A percentile compares a stretch with the other conserved stretches of the same genome.
phyloP scores from a whole-genome alignment of 441 rosid genomes.

The Pelargonium australe region DNA sequence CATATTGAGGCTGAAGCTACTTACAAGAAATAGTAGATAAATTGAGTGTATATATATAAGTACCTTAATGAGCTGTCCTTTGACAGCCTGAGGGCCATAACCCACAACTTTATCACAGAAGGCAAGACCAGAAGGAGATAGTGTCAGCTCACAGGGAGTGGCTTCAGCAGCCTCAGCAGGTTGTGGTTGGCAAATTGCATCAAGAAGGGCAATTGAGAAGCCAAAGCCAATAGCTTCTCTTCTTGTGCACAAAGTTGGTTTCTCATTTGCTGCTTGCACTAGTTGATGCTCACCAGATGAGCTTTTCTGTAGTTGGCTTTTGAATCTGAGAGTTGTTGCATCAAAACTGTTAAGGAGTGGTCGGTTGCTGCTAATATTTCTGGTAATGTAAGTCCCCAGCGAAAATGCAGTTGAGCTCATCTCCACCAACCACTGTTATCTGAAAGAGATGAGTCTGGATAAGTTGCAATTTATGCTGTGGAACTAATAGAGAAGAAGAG shows the following conservation, averaged over 20 bases:
- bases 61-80: constrained; percentile 85
- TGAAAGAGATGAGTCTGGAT: constrained; percentile 8
- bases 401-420: constrained; percentile 56
- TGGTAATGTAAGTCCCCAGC: constrained; percentile 33
- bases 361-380: constrained; percentile 18
- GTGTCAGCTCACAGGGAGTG: constrained; percentile 51
- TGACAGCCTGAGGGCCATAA: constrained; percentile 61
- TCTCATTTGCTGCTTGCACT: constrained; percentile 14
- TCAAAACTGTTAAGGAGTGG: constrained; percentile 11
- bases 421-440: constrained; percentile 22
- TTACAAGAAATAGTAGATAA: too few species aligned
- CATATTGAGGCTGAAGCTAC: background rate
- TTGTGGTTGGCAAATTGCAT: constrained; percentile 24
- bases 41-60: background rate
- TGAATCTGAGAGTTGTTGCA: constrained; percentile 19
- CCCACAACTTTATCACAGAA: constrained; percentile 78
- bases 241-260: constrained; percentile 26
- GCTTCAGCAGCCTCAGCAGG: constrained; percentile 33
- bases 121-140: constrained; percentile 80
- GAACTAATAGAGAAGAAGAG: background rate
- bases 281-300: constrained; percentile 13
- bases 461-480: background rate
- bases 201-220: constrained; percentile 28
- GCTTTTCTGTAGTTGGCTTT: constrained; percentile 20
- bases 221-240: constrained; percentile 54